Evolutionary conservation across 169 alveolate species (phyloP).

Genomic region (Cyclospora cayetanensis): DNA sequence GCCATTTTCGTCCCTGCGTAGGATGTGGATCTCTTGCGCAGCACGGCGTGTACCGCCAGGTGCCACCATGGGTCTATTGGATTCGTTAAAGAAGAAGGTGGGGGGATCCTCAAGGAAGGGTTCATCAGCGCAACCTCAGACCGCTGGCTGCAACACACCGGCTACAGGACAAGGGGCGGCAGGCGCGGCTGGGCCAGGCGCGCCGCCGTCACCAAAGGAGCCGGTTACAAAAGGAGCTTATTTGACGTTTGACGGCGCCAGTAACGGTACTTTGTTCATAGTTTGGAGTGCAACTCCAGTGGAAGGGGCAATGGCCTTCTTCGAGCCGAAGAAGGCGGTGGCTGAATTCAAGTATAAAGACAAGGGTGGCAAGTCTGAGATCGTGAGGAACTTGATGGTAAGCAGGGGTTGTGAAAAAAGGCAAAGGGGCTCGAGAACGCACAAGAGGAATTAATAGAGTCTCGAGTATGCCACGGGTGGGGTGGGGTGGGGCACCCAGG

Average conservation of each 20-base stretch:
- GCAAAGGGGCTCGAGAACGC: too few species aligned
- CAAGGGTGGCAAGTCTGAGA: conserved; percentile 75
- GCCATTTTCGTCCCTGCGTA: too few species aligned
- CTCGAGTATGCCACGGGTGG: too few species aligned
- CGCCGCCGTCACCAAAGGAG: not conserved
- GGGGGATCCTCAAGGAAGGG: not conserved
- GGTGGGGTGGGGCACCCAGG: too few species aligned
- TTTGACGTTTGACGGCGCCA: conserved; percentile 74
- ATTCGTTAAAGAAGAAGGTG: not conserved
- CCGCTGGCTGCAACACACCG: not conserved
- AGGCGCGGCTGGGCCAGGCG: not conserved
- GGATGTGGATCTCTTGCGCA: too few species aligned
- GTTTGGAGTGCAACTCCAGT: conserved; percentile 74
- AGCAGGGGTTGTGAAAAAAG: too few species aligned
- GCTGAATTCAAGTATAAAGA: conserved; percentile 74
- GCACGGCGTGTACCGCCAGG: too few species aligned
- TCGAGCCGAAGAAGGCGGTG: conserved; percentile 73
- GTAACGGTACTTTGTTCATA: conserved; percentile 77
- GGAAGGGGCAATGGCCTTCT: conserved; percentile 71
- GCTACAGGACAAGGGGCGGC: not conserved
- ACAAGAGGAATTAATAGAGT: too few species aligned
- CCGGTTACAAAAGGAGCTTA: conserved; percentile 73
- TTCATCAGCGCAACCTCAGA: not conserved
- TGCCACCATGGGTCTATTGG: not conserved
- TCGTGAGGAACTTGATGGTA: conserved; percentile 76